Conservation (phyloP, 495 filamentous ascomycete genomes). For the Aspergillus mulundensis region DNA sequence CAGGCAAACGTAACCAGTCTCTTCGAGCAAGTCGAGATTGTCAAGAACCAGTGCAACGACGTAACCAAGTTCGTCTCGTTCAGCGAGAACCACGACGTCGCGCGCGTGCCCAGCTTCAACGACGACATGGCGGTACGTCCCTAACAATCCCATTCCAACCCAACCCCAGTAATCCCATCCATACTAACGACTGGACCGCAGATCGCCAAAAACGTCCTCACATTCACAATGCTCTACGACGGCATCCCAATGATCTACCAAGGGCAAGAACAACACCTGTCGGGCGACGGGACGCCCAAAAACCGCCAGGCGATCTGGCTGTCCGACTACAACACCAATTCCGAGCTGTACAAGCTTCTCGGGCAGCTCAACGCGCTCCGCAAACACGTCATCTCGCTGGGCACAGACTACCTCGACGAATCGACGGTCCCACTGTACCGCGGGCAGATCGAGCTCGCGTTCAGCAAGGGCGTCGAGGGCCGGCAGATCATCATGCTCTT, state of each 20-base stretch:
- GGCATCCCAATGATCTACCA: slow-evolving; percentile 55
- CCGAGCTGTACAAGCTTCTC: slow-evolving; percentile 55
- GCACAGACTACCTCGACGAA: slow-evolving; percentile 44
- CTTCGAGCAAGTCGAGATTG: neutral
- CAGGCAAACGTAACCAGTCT: neutral
- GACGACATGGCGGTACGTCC: slow-evolving; percentile 10
- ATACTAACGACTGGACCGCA: too few species aligned
- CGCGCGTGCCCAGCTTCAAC: slow-evolving; percentile 46
- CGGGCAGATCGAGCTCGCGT: slow-evolving; percentile 46
- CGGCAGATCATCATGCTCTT: slow-evolving; percentile 51
- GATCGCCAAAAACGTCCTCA: slow-evolving; percentile 58
- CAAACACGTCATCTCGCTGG: slow-evolving; percentile 47
- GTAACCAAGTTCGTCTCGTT: slow-evolving; percentile 59
- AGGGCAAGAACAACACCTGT: slow-evolving; percentile 65
- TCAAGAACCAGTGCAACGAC: slow-evolving; percentile 32
- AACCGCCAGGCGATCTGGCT: slow-evolving; percentile 70
- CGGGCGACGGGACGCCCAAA: slow-evolving; percentile 50
- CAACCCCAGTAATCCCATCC: neutral
- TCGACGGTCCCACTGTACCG: slow-evolving; percentile 46
- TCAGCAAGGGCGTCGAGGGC: slow-evolving; percentile 52
- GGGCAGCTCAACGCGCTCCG: slow-evolving; percentile 54
- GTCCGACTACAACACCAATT: slow-evolving; percentile 52
- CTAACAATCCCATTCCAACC: neutral
- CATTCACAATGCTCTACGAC: slow-evolving; percentile 61
- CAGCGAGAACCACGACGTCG: slow-evolving; percentile 65